Evolutionary conservation across 495 filamentous ascomycete genomes (phyloP), one percentile per base, ranked within the genome.

Genomic region (Hyphodiscus hymeniophilus): DNA sequence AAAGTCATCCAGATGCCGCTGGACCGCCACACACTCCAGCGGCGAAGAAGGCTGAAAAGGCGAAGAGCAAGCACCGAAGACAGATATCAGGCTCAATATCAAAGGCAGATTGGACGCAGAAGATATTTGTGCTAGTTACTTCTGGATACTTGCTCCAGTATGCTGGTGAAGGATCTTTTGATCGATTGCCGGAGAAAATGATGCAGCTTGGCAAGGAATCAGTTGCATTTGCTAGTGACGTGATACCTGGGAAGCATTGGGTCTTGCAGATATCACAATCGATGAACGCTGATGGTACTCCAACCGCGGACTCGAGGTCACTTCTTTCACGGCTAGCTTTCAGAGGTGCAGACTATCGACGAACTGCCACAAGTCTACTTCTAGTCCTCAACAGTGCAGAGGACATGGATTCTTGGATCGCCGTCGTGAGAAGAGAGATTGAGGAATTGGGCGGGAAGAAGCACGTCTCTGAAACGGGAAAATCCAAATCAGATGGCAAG

Each of bases 221-320:
- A 5, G 89, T 89, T 11, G 92, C 92, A 16, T 98, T 94, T 68
- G 92, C 85, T 0, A 95, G 82, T 55, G 92, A 98, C 64, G 77
- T 84, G 2, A 92, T 98, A 51, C 89, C 90, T 0, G 92, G 92
- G 20, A 84, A 82, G 51, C 92, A 91, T 54, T 95, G 83, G 79
- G 92, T 98, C 2, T 59, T 98, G 42, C 92, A 96, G 57, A 76
- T 97, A 12, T 87, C 84, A n/a, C 83, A 90, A 40, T 72, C 75
- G 16, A 75, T 74, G 4, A 77, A 82, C 16, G 71, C 79, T 8
- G 83, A 92, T 23, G 74, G 73, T 17, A 61, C 63, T n/a, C 66
- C 71, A 5, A 60, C 66, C 2, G 72, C 80, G 3, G 63, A 70
- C 40, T 61, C 76, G 2, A 75, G 76, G 46, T 81, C 80, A n/a